Evolutionary conservation across 2,329 filamentous ascomycete species (phyloP), one percentile per base, ranked within the genome.

Genomic region (Mycocentrospora acerina): DNA sequence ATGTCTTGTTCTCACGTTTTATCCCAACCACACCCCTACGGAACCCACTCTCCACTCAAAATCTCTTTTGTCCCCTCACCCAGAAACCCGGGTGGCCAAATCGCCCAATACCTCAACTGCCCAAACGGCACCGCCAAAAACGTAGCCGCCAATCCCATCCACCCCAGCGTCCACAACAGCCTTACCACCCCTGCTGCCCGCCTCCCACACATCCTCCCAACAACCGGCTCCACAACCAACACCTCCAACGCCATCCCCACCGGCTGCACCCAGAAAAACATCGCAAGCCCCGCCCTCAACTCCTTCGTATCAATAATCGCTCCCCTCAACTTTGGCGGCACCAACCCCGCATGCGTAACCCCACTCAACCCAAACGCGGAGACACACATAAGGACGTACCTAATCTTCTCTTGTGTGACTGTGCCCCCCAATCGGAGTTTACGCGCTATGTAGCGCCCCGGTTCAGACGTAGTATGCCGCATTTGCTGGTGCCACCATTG

Each of bases 401-500:
- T 32, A 18, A 29, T 2, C 0, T 8, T 36, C 22, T 37, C 37
- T 16, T 39, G 43, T 35, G 35, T 32, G 1, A 35, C 32, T 7
- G 26, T 5, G 7, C 34, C 17, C 7, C 4, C 16, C 19, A 42
- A 11, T 5, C 22, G n/a, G 6, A 36, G n/a, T n/a, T 38, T 39
- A 16, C 22, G 13, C 27, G 35, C 35, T 3, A 41, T 4, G 35
- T 35, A 36, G 2, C 43, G 19, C 2, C 43, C 43, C 2, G 43
- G 43, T 16, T 46, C 43, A 22, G 39, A 34, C 9, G 42, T 39
- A 13, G 40, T 39, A 15, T 46, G 43, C 4, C 43, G 43, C 43
- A 46, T 46, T 22, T 46, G 43, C 29, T 46, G 39, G 29, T 42
- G 43, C 43, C 43, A 46, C 39, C 39, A 42, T 10, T 27, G 39